Evolutionary conservation across 805 yeast species (phyloP).

Genomic region (Clavispora phyllophila): DNA sequence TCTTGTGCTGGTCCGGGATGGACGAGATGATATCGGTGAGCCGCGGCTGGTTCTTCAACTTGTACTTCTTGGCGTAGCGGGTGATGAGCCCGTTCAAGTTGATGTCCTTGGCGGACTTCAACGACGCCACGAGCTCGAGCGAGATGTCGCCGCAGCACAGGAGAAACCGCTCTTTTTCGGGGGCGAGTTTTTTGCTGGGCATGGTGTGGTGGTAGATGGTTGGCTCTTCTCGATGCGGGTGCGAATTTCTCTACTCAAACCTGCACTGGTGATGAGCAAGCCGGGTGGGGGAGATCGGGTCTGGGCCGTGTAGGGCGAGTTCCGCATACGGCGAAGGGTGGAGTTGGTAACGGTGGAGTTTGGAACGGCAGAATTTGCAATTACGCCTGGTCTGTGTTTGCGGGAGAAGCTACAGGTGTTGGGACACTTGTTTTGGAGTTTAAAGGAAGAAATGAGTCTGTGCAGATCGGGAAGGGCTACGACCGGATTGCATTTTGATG

Average conservation of each 20-base stretch:
- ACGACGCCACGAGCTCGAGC: conserved; percentile 72
- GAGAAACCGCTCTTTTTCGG: conserved; percentile 88
- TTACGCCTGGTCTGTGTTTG: too few species aligned
- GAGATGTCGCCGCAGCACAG: conserved; percentile 93
- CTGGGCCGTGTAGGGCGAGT: too few species aligned
- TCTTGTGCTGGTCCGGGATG: conserved; percentile 93
- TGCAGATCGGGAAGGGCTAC: too few species aligned
- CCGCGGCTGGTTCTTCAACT: conserved; percentile 87
- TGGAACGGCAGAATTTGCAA: too few species aligned
- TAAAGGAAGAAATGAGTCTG: too few species aligned
- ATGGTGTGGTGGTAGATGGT: too few species aligned
- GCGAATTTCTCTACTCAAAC: not conserved
- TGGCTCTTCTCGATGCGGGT: not conserved
- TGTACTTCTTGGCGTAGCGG: conserved; percentile 82
- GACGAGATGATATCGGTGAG: conserved; percentile 91
- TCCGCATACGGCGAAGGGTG: too few species aligned
- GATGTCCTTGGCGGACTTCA: conserved; percentile 69
- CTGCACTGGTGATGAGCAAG: not conserved
- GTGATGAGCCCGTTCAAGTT: conserved; percentile 88
- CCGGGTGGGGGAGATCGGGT: too few species aligned
- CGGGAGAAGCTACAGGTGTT: too few species aligned
- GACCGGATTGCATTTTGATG: too few species aligned
- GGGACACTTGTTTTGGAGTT: too few species aligned
- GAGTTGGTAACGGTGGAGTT: too few species aligned
- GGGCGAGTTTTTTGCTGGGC: conserved; percentile 54